phyloP scores from a whole-genome alignment of 148 eudicot species.

The Simmondsia chinensis region DNA sequence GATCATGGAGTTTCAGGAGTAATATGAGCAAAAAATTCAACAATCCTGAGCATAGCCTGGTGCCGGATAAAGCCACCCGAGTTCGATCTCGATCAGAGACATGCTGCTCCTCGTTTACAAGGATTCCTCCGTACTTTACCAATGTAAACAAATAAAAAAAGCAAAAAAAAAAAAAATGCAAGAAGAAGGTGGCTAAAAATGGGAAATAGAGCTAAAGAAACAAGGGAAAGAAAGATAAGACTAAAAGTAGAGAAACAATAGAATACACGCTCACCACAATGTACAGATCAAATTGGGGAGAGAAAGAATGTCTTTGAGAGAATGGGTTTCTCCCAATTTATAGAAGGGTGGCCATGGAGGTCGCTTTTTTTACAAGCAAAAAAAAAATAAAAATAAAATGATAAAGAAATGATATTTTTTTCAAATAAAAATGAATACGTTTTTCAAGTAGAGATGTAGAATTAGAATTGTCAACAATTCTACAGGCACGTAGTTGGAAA shows the following conservation, averaged over 20 bases:
- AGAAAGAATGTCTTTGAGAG: slow-evolving; percentile 10
- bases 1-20: too few species aligned
- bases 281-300: slow-evolving; percentile 4
- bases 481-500: too few species aligned
- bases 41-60: too few species aligned
- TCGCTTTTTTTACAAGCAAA: slow-evolving; percentile 25
- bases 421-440: background rate
- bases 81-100: too few species aligned
- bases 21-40: too few species aligned
- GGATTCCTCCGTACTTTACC: too few species aligned
- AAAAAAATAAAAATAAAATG: background rate
- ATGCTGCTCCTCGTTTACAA: too few species aligned
- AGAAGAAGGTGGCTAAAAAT: background rate
- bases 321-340: slow-evolving; percentile 18
- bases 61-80: too few species aligned
- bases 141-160: too few species aligned
- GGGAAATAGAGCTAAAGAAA: too few species aligned
- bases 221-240: background rate
- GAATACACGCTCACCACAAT: too few species aligned
- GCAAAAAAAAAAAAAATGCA: background rate
- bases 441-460: background rate
- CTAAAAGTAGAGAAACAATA: slow-evolving; percentile 2
- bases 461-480: slow-evolving; percentile 3
- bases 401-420: background rate
- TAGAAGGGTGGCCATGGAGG: slow-evolving; percentile 10